phyloP scores from a whole-genome alignment of 768 basidiomycete species.

The Melanogaster broomeanus region DNA sequence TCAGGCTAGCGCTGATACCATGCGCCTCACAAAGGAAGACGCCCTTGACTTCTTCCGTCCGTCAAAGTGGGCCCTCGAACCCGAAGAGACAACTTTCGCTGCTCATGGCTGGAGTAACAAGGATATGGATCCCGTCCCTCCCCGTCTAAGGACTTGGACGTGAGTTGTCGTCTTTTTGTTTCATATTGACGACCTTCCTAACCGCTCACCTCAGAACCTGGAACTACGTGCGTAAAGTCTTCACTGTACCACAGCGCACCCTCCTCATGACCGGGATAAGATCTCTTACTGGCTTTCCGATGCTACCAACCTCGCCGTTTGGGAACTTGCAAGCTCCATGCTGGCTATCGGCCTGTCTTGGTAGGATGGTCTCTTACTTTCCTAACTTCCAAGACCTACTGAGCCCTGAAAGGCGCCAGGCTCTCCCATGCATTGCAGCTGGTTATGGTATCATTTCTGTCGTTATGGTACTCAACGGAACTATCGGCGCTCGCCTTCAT shows the following conservation, averaged over 20 bases:
- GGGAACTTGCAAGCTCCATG: slow-evolving; percentile 67
- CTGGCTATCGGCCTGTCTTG: slow-evolving; percentile 75
- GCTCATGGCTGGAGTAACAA: slow-evolving; percentile 64
- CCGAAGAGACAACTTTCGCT: slow-evolving; percentile 53
- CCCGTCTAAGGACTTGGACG: slow-evolving; percentile 63
- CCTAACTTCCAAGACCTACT: not conserved
- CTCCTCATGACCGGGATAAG: slow-evolving; percentile 2
- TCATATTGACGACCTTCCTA: not conserved
- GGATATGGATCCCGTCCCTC: slow-evolving; percentile 78
- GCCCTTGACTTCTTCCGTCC: slow-evolving; percentile 31
- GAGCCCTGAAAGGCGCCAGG: slow-evolving; percentile 55
- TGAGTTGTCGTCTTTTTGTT: slow-evolving; percentile 8
- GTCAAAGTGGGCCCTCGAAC: slow-evolving; percentile 51
- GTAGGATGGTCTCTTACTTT: slow-evolving; percentile 34
- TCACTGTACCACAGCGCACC: slow-evolving; percentile 34
- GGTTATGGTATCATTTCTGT: slow-evolving; percentile 74
- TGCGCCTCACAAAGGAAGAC: not conserved
- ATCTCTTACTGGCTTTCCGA: slow-evolving; percentile 31
- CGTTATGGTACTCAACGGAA: slow-evolving; percentile 79
- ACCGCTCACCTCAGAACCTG: slow-evolving; percentile 38
- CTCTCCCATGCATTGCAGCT: slow-evolving; percentile 66
- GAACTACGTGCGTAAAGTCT: slow-evolving; percentile 66
- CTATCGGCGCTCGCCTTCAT: slow-evolving; percentile 77
- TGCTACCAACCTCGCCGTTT: slow-evolving; percentile 21
- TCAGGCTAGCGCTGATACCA: no score